Conservation (phyloP, 2,329 filamentous ascomycete genomes). For the Pseudogymnoascus sp. region DNA sequence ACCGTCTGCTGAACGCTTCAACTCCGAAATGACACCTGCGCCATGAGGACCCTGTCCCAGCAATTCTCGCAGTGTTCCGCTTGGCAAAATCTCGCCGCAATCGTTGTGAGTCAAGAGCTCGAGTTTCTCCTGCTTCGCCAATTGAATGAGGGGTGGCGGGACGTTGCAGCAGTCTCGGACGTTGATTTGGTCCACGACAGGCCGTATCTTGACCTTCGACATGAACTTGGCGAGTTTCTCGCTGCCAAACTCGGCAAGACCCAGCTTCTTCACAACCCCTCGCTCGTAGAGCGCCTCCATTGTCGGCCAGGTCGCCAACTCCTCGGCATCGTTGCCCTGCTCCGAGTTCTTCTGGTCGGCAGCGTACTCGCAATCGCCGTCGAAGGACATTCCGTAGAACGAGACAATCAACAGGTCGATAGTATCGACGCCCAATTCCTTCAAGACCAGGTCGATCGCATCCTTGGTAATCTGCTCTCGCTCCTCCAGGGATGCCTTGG, state of each 20-base stretch:
- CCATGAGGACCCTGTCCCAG: conserved; percentile 64
- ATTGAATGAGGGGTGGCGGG: conserved; percentile 72
- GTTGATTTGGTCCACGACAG: conserved; percentile 91
- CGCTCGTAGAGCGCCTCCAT: conserved; percentile 65
- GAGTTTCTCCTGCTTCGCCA: conserved; percentile 75
- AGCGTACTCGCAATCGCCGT: conserved; percentile 80
- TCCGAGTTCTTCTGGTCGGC: conserved; percentile 53
- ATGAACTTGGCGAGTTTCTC: conserved; percentile 75
- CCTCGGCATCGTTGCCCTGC: conserved; percentile 59
- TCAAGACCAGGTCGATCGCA: conserved; percentile 70
- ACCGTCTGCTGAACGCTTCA: conserved; percentile 54
- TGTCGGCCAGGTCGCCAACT: conserved; percentile 59
- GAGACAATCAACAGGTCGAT: conserved; percentile 88
- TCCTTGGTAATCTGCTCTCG: conserved; percentile 65
- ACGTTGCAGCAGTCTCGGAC: conserved; percentile 93
- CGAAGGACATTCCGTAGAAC: conserved; percentile 88
- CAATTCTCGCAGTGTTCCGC: conserved; percentile 75
- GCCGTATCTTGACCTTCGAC: conserved; percentile 58
- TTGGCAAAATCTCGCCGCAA: conserved; percentile 81
- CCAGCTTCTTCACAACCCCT: conserved; percentile 66
- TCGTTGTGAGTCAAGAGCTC: conserved; percentile 91
- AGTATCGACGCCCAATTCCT: conserved; percentile 64
- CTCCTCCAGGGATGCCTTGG: conserved; percentile 54
- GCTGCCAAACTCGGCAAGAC: conserved; percentile 84
- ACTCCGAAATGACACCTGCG: conserved; percentile 61